These are phyloP conservation scores for Exophiala spinifera DNA, from an alignment of 2,329 filamentous ascomycete species.

Conservation along the genomic window DNA sequence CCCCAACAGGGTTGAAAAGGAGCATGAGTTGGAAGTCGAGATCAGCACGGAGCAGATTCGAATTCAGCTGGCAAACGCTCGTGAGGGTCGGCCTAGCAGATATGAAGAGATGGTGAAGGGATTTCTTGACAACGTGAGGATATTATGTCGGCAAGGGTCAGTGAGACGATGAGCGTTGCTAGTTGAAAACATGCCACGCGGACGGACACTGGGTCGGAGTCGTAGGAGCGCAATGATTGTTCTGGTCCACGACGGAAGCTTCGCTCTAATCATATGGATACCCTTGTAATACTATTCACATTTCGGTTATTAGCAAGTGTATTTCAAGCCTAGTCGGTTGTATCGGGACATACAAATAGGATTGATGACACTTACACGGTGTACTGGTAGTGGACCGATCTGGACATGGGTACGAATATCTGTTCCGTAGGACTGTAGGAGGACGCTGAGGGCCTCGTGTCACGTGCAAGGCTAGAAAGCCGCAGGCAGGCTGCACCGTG, in stretches of 20 bases:
- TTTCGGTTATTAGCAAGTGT: not conserved
- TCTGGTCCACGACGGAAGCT: not conserved
- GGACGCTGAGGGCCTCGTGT: not conserved
- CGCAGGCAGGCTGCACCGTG: not conserved
- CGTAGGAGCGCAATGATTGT: not conserved
- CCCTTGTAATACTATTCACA: conserved; percentile 22
- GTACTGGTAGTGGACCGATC: too few relatives aligned
- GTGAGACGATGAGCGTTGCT: conserved; percentile 2
- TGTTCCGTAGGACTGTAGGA: too few relatives aligned
- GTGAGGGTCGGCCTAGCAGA: conserved; percentile 37
- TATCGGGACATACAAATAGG: not conserved
- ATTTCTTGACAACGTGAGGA: conserved; percentile 49
- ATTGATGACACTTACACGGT: not conserved
- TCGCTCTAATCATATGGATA: conserved; percentile 7
- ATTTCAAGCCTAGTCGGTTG: not conserved
- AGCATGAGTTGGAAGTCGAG: conserved; percentile 51
- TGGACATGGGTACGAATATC: too few relatives aligned
- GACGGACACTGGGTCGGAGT: too few relatives aligned
- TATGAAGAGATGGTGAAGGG: conserved; percentile 48
- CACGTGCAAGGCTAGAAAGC: not conserved
- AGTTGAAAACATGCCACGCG: not conserved
- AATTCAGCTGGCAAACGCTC: conserved; percentile 42
- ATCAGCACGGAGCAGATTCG: conserved; percentile 46
- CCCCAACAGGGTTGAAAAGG: conserved; percentile 40
- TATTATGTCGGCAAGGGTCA: conserved; percentile 38